Evolutionary conservation across 2,329 filamentous ascomycete species (phyloP), one percentile per base, ranked within the genome.

Genomic region (Sarocladium brachiariae): DNA sequence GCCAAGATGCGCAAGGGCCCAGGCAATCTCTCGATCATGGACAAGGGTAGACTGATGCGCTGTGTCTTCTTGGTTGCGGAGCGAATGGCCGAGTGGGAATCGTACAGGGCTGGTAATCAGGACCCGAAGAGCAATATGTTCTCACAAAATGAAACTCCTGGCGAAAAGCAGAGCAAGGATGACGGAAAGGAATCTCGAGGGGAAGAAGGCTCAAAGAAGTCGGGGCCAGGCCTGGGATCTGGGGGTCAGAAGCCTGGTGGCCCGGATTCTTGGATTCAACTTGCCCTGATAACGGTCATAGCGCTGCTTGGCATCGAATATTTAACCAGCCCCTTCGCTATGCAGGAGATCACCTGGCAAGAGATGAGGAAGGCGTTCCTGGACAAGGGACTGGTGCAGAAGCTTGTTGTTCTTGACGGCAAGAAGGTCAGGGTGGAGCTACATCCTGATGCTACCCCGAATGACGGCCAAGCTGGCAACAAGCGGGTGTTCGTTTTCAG

Each of bases 371-470:
- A 83, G 59, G 93, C 89, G 27, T 97, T 96, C 75, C 76, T 99
- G 54, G 90, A 96, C 70, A 96, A 95, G 75, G 93, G 93, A 7
- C 77, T 99, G 21, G 91, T 99, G 18, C 88, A 96, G 71, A 96
- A 91, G 73, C 78, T 99, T 16, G 84, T 95, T 30, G 79, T 96
- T 49, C 83, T 90, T 59, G 80, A 84, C 56, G 83, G 81, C 60
- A 65, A 65, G 13, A 81, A 80, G 54, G 93, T 97, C 41, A 81
- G 86, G 50, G 88, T 96, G 27, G 81, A 89, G 57, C 75, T 93
- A 46, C 83, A 95, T 65, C 83, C 86, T 46, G 84, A 91, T 86
- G 33, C 76, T 79, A 45, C 58, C 9, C 55, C 57, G 14, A 58
- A 62, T 35, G 58, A 59, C n/a, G 59, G 60, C 6, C 58, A 52